phyloP scores from a whole-genome alignment of 345 rosid species.

The Gossypium rotundifolium region DNA sequence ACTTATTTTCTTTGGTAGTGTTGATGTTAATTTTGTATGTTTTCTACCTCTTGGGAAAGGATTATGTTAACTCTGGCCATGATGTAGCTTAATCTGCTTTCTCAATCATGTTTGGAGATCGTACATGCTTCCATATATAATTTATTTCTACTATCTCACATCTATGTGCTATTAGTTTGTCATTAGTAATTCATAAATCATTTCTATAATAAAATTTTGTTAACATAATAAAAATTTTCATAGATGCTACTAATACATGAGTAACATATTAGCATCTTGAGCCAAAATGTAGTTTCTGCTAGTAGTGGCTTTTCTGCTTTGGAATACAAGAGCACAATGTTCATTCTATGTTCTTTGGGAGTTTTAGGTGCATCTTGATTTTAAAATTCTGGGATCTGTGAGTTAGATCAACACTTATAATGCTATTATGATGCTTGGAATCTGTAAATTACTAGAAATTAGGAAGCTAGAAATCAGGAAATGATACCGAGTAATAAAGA shows the following conservation, averaged over 20 bases:
- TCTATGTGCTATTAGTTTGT: background rate
- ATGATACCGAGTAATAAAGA: no score
- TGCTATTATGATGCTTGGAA: no score
- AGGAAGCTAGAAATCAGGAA: no score
- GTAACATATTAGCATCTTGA: background rate
- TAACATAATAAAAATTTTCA: background rate
- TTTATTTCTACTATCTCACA: background rate
- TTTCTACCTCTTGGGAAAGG: background rate
- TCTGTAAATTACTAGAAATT: no score
- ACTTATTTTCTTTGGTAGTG: background rate
- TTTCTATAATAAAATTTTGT: background rate
- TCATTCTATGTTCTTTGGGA: no score
- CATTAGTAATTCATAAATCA: background rate
- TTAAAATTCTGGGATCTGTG: no score
- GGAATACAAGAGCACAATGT: background rate
- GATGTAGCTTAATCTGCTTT: background rate
- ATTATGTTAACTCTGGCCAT: background rate
- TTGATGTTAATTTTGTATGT: background rate
- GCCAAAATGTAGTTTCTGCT: background rate
- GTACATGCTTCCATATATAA: background rate
- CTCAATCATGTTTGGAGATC: background rate
- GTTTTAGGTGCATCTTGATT: no score
- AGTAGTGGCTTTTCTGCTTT: background rate
- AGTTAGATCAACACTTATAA: no score
- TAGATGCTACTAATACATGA: background rate